Evolutionary conservation across 805 yeast species (phyloP).

Genomic region (Wickerhamomyces chaumierensis): DNA sequence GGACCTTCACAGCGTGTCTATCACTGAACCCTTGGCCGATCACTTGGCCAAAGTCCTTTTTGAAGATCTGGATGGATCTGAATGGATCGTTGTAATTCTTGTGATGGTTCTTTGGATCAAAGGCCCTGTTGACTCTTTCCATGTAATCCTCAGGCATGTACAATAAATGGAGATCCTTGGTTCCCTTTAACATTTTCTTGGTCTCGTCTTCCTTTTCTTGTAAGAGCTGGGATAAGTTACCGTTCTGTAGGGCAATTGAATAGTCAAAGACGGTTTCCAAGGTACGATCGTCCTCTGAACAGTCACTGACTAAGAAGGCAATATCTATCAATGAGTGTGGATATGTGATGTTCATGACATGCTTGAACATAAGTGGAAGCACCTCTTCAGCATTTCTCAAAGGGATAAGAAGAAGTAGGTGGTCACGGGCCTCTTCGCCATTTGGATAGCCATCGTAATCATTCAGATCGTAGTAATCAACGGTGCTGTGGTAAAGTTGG

Average conservation of each 20-base stretch:
- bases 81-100: slow-evolving; percentile 54
- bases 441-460: slow-evolving; percentile 41
- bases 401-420: slow-evolving; percentile 62
- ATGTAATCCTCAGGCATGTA: slow-evolving; percentile 63
- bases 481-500: slow-evolving; percentile 31
- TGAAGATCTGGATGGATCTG: slow-evolving; percentile 68
- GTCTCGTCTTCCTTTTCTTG: slow-evolving; percentile 28
- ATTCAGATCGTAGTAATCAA: slow-evolving; percentile 51
- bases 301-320: slow-evolving; percentile 73
- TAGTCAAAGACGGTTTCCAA: slow-evolving; percentile 54
- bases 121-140: slow-evolving; percentile 44
- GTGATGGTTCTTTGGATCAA: slow-evolving; percentile 51
- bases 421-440: slow-evolving; percentile 44
- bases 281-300: slow-evolving; percentile 57
- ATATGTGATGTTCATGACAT: slow-evolving; percentile 77
- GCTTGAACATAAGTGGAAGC: slow-evolving; percentile 72
- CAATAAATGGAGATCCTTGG: slow-evolving; percentile 50
- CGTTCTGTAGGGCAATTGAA: slow-evolving; percentile 59
- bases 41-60: slow-evolving; percentile 73
- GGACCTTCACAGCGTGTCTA: slow-evolving; percentile 76
- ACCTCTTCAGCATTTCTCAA: slow-evolving; percentile 70
- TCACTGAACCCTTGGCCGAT: slow-evolving; percentile 82
- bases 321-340: slow-evolving; percentile 72
- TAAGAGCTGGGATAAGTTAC: slow-evolving; percentile 43
- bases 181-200: slow-evolving; percentile 30